Evolutionary conservation across 192 early-diverging fungal genomes (phyloP), one percentile per base, ranked within the genome.

Genomic region (Coemansia sp.): DNA sequence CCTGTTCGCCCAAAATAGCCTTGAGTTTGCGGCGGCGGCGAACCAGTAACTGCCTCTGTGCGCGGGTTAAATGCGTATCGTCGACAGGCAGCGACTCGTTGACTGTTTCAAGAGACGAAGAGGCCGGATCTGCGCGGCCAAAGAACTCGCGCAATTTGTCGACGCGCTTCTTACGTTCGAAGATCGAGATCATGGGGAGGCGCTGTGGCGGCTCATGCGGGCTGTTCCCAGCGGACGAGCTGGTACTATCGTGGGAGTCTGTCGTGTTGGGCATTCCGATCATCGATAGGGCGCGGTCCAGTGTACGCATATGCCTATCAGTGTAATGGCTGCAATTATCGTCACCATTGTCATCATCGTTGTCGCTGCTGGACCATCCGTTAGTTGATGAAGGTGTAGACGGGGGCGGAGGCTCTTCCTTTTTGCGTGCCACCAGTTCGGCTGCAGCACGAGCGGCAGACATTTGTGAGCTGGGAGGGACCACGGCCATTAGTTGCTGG

Each of bases 1-100:
- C 68, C 18, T 83, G 75, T 55, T 89, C 86, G 57, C 89, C 89
- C 40, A 91, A 45, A 45, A 89, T 64, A 7, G 71, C 83, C 40
- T 76, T 68, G 21, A 91, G 77, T 76, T 91, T 91, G 61, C 86
- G 84, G 29, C 79, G 81, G 15, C 88, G 72, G 20, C 84, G 84
- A 33, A 84, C 85, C 30, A 91, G 78, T 21, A 86, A 64, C 18
- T 83, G 72, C n/a, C 86, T 79, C 68, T 87, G 77, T 62, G 82
- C 81, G 9, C 77, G 33, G 8, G 82, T 66, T 55, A 91, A 71
- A 21, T 58, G 63, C 28, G 53, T 34, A 13, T 72, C 70, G 43
- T 26, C 39, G 8, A 51, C 34, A 18, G 9, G 35, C 13, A 30
- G 18, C 2, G 37, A 42, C 13, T 45, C 31, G 30, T 57, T 30